Evolutionary conservation across 192 early-diverging fungal genomes (phyloP).

Genomic region (Coemansia aciculifera): DNA sequence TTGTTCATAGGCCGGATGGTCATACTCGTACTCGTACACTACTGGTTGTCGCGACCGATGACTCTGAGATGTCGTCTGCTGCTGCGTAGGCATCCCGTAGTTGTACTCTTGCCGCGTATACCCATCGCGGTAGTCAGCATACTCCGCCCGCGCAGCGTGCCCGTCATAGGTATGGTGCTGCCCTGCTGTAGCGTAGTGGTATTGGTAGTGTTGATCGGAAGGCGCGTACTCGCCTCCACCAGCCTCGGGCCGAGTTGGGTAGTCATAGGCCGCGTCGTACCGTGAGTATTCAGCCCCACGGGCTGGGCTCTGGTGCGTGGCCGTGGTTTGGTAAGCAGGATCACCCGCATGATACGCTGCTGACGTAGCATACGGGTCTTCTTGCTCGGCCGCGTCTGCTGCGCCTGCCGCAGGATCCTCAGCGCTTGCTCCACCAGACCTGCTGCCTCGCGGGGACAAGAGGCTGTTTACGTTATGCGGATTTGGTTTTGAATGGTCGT

Average conservation of each 20-base stretch:
- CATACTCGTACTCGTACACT: slow-evolving; percentile 42
- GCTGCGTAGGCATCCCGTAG: slow-evolving; percentile 20
- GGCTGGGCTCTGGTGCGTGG: slow-evolving; percentile 12
- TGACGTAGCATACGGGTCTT: slow-evolving; percentile 16
- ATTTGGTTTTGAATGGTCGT: slow-evolving; percentile 38
- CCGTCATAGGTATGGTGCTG: background rate
- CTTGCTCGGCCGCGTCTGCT: slow-evolving; percentile 19
- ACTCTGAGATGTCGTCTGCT: slow-evolving; percentile 7
- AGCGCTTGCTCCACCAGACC: slow-evolving; percentile 16
- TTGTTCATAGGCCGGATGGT: slow-evolving; percentile 18
- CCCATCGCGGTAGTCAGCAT: slow-evolving; percentile 39
- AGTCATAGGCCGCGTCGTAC: slow-evolving; percentile 28
- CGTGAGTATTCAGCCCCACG: slow-evolving; percentile 27
- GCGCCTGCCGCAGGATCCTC: slow-evolving; percentile 11
- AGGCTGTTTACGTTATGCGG: slow-evolving; percentile 50
- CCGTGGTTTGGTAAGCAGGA: slow-evolving; percentile 21
- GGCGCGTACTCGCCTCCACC: slow-evolving; percentile 17
- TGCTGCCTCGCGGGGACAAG: slow-evolving; percentile 32
- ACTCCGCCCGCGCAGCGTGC: slow-evolving; percentile 14
- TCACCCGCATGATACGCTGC: slow-evolving; percentile 18
- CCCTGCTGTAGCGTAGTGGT: slow-evolving; percentile 16
- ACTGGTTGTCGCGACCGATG: slow-evolving; percentile 8
- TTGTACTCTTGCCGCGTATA: slow-evolving; percentile 36
- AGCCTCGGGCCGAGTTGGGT: slow-evolving; percentile 17
- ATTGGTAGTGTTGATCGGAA: slow-evolving; percentile 17